Conservation (phyloP, 108 stramenopile species). For the Hondaea fermentalgiana region DNA sequence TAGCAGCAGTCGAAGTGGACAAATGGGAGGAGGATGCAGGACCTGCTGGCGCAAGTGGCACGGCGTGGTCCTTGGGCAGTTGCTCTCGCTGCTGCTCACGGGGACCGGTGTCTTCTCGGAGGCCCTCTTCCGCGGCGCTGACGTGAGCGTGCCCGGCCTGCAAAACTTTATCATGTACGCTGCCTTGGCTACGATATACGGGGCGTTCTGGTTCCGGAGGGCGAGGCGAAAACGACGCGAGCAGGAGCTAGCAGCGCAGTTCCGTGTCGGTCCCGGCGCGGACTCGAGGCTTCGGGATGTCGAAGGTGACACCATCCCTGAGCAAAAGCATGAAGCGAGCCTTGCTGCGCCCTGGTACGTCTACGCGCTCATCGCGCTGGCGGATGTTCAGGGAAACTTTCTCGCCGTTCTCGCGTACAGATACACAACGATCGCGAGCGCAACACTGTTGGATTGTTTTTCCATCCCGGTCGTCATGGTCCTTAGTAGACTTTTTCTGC, state of each 20-base stretch:
- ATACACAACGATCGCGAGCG: slow-evolving; percentile 83
- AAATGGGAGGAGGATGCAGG: neutral
- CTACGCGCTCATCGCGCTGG: slow-evolving; percentile 60
- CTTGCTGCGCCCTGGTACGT: slow-evolving; percentile 35
- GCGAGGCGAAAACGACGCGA: neutral
- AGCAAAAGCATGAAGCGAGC: neutral
- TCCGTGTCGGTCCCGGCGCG: neutral
- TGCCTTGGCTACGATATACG: slow-evolving; percentile 23
- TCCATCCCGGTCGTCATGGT: slow-evolving; percentile 88
- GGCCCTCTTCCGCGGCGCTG: slow-evolving; percentile 25
- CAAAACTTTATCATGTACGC: slow-evolving; percentile 44
- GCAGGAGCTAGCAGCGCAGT: neutral
- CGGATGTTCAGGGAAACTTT: slow-evolving; percentile 87
- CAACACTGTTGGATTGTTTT: slow-evolving; percentile 78
- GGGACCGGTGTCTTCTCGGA: slow-evolving; percentile 45
- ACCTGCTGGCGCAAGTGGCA: neutral
- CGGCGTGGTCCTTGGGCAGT: slow-evolving; percentile 41
- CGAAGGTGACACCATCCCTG: neutral
- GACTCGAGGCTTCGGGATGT: neutral
- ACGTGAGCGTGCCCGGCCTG: slow-evolving; percentile 33
- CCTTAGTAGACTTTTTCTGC: slow-evolving; percentile 60
- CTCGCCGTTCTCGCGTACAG: slow-evolving; percentile 69
- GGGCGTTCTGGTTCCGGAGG: neutral
- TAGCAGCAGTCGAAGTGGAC: neutral
- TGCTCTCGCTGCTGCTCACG: slow-evolving; percentile 43